A percentile compares a stretch with the other conserved stretches of the same genome.
Conservation (phyloP, 2,329 filamentous ascomycete genomes). For the Pseudocercospora vitis region DNA sequence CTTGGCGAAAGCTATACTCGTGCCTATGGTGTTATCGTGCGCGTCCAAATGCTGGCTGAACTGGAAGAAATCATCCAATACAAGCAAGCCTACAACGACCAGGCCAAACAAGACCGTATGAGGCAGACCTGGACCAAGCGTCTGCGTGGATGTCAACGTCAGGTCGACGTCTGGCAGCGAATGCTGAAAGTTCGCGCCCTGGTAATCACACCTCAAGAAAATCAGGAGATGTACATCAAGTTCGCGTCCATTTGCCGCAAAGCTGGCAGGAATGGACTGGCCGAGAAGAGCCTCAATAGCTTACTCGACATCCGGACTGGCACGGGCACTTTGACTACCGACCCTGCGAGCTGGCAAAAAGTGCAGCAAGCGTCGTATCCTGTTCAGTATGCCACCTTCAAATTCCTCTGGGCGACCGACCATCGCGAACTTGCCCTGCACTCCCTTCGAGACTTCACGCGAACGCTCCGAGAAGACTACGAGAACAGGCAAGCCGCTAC, state of each 20-base stretch:
- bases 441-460: conserved; percentile 63
- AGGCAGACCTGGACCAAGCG: conserved; percentile 93
- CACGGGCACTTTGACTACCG: conserved; percentile 36
- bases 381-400: conserved; percentile 93
- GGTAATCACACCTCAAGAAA: conserved; percentile 87
- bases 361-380: conserved; percentile 63
- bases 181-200: conserved; percentile 94
- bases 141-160: conserved; percentile 90
- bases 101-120: conserved; percentile 86
- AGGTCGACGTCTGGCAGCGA: conserved; percentile 96
- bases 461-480: conserved; percentile 60
- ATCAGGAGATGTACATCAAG: conserved; percentile 99
- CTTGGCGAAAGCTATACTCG: conserved; percentile 98
- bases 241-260: conserved; percentile 98
- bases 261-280: conserved; percentile 87
- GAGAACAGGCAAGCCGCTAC: conserved; percentile 41
- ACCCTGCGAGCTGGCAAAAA: conserved; percentile 26
- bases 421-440: conserved; percentile 62
- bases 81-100: conserved; percentile 80
- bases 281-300: conserved; percentile 90
- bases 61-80: conserved; percentile 97
- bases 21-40: conserved; percentile 95
- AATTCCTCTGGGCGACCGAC: conserved; percentile 91
- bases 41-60: conserved; percentile 98
- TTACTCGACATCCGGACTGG: conserved; percentile 69